Percentiles rank a stretch among this genome's conserved stretches.
Evolutionary conservation across 805 yeast species (phyloP).

Genomic region (Danielia reshetovae): DNA sequence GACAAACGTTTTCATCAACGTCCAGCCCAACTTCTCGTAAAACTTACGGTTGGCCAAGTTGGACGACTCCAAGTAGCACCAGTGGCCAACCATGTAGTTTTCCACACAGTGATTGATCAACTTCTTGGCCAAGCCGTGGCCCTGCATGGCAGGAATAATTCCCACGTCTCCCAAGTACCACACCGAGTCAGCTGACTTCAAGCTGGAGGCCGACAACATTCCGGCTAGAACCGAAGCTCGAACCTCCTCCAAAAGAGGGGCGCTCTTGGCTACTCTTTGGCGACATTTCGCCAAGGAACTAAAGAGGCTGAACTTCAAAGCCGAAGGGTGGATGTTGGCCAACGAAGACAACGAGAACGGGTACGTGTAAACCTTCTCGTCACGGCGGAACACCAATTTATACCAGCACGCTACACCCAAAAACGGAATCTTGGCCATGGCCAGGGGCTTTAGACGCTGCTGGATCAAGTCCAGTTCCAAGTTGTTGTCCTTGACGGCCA

Average conservation of each 20-base stretch:
- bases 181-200: slow-evolving; percentile 32
- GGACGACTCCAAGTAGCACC: slow-evolving; percentile 53
- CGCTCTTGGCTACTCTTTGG: slow-evolving; percentile 47
- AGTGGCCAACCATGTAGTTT: slow-evolving; percentile 36
- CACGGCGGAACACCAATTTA: slow-evolving; percentile 20
- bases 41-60: slow-evolving; percentile 50
- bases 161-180: slow-evolving; percentile 63
- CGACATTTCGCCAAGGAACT: slow-evolving; percentile 44
- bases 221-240: slow-evolving; percentile 37
- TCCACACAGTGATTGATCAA: slow-evolving; percentile 49
- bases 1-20: slow-evolving; percentile 28
- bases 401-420: slow-evolving; percentile 53
- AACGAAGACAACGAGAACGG: slow-evolving; percentile 18
- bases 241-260: slow-evolving; percentile 42
- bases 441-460: slow-evolving; percentile 22
- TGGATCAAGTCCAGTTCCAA: slow-evolving; percentile 32
- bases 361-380: slow-evolving; percentile 21
- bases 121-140: slow-evolving; percentile 54
- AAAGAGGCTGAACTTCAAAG: slow-evolving; percentile 34
- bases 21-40: slow-evolving; percentile 52
- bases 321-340: slow-evolving; percentile 27
- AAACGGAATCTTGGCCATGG: slow-evolving; percentile 37
- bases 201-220: slow-evolving; percentile 24
- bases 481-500: slow-evolving; percentile 46
- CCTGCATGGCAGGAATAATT: slow-evolving; percentile 53